Conservation (phyloP, 768 basidiomycete genomes). For the Grammothele lineata region DNA sequence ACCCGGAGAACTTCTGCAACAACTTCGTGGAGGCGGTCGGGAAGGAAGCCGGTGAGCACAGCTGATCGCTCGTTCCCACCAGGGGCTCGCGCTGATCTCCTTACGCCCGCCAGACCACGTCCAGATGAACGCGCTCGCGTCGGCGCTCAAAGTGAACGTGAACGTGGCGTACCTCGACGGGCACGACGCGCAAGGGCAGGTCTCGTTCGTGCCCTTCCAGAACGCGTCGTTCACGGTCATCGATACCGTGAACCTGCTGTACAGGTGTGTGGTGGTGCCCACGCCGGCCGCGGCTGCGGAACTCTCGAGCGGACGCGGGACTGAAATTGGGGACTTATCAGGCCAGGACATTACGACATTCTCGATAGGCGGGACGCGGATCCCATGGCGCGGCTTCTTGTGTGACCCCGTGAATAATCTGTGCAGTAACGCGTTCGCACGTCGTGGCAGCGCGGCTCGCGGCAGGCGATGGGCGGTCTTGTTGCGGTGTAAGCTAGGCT, state of each 20-base stretch:
- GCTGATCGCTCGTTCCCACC: not conserved
- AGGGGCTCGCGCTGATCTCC: no score
- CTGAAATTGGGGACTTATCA: slow-evolving; percentile 24
- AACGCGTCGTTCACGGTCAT: slow-evolving; percentile 34
- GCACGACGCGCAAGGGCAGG: slow-evolving; percentile 39
- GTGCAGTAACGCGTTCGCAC: no score
- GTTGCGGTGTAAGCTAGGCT: no score
- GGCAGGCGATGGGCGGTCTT: no score
- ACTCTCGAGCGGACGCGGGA: not conserved
- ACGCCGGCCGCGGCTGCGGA: not conserved
- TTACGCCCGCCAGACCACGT: slow-evolving; percentile 82
- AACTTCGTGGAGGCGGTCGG: slow-evolving; percentile 73
- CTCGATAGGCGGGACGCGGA: slow-evolving; percentile 33
- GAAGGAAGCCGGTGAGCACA: slow-evolving; percentile 63
- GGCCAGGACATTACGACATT: slow-evolving; percentile 90
- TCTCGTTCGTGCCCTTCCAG: slow-evolving; percentile 67
- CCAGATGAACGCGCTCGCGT: slow-evolving; percentile 73
- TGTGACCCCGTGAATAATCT: no score
- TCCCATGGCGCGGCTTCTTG: slow-evolving; percentile 12
- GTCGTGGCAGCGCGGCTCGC: no score
- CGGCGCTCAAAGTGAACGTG: slow-evolving; percentile 62
- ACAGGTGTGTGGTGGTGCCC: slow-evolving; percentile 50
- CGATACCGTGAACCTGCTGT: slow-evolving; percentile 64
- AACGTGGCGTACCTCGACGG: slow-evolving; percentile 82
- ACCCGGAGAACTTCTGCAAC: slow-evolving; percentile 66